phyloP scores from a whole-genome alignment of 768 basidiomycete species.

The Suillus lakei region DNA sequence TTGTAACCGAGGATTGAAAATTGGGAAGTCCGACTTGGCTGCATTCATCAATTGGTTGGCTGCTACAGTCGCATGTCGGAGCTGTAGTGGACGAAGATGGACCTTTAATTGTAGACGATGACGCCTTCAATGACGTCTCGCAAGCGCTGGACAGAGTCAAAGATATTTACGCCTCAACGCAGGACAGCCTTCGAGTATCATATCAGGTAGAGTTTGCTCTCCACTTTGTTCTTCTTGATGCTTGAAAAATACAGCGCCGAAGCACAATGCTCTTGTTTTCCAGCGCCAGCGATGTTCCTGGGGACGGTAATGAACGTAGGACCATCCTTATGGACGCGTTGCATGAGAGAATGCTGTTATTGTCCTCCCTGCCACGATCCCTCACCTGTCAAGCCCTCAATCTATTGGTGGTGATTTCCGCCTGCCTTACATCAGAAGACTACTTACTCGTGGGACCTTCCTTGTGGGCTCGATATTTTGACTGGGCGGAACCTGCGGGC shows the following conservation, averaged over 20 bases:
- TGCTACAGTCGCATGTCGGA: conserved; percentile 23
- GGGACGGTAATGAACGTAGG: conserved; percentile 15
- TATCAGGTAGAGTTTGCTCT: conserved; percentile 44
- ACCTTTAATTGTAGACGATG: conserved; percentile 39
- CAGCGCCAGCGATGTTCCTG: conserved; percentile 18
- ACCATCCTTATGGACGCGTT: conserved; percentile 43
- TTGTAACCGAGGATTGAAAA: conserved; percentile 28
- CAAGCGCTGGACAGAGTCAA: conserved; percentile 48
- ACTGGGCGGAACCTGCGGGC: conserved; percentile 43
- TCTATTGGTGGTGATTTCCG: conserved; percentile 66
- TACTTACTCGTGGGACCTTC: conserved; percentile 54
- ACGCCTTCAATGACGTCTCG: conserved; percentile 48
- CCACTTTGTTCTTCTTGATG: background rate
- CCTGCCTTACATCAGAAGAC: conserved; percentile 53
- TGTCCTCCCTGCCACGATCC: conserved; percentile 50
- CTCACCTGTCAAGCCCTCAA: conserved; percentile 54
- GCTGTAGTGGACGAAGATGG: conserved; percentile 24
- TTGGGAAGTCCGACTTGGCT: conserved; percentile 37
- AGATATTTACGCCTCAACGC: conserved; percentile 55
- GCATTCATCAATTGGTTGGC: conserved; percentile 34
- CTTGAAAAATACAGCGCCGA: conserved; percentile 40
- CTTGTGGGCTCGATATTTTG: conserved; percentile 61
- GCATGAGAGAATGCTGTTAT: conserved; percentile 39
- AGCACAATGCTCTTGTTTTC: conserved; percentile 46
- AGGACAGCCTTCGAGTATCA: conserved; percentile 47